Percentiles rank a stretch among this genome's conserved stretches.
Evolutionary conservation across 176 grass and related monocot genomes (phyloP).

Genomic region (Avena eriantha): DNA sequence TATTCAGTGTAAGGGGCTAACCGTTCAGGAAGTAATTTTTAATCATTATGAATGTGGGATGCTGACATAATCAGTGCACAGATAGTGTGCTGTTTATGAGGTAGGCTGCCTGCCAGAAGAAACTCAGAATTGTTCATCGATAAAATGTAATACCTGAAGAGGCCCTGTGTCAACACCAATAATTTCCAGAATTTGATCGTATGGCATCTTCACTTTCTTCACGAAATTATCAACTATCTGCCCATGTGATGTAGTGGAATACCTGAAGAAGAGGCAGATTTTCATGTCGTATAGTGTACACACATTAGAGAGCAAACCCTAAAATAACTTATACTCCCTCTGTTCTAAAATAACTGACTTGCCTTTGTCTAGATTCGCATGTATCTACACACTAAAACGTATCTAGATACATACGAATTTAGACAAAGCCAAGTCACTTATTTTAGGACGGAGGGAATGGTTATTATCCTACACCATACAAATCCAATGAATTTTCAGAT

Average conservation of each 20-base stretch:
- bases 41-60: not conserved
- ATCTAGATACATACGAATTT: too few species aligned
- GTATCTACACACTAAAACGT: too few species aligned
- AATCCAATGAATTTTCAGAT: not conserved
- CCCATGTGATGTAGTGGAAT: conserved; percentile 61
- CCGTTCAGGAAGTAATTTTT: not conserved
- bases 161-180: conserved; percentile 68
- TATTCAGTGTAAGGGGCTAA: conserved; percentile 8
- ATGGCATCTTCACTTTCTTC: conserved; percentile 74
- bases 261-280: conserved; percentile 51
- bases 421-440: too few species aligned
- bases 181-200: conserved; percentile 63
- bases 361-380: too few species aligned
- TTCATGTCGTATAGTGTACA: not conserved
- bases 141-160: conserved; percentile 60
- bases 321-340: not conserved
- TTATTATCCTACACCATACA: not conserved
- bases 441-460: too few species aligned
- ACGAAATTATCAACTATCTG: conserved; percentile 60
- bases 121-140: not conserved
- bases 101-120: not conserved
- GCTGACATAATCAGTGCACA: not conserved
- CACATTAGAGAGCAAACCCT: not conserved
- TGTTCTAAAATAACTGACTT: too few species aligned
- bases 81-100: not conserved